phyloP scores from a whole-genome alignment of 306 rosid species.

The Dalbergia cultrata region DNA sequence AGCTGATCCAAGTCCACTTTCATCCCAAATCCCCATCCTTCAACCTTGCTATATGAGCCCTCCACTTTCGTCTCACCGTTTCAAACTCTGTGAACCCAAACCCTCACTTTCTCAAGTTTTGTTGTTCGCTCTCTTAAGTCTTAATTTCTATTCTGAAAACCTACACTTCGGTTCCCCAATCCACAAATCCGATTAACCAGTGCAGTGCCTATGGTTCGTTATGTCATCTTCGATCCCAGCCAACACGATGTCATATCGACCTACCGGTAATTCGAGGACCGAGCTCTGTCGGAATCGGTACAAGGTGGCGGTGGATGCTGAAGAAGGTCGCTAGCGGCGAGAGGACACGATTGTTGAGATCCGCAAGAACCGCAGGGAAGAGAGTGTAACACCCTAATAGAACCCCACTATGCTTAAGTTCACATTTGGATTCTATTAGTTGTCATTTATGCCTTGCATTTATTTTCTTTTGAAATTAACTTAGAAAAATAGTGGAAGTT shows the following conservation, averaged over 20 bases:
- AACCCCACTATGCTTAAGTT: too few relatives aligned
- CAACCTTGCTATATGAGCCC: constrained; percentile 32
- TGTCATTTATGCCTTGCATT: too few relatives aligned
- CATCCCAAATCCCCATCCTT: not conserved
- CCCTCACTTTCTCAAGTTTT: constrained; percentile 19
- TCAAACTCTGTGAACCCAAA: constrained; percentile 34
- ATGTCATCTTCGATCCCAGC: not conserved
- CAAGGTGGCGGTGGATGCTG: constrained; percentile 93
- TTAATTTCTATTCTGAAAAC: not conserved
- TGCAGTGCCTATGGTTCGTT: not conserved
- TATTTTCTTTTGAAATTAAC: too few relatives aligned
- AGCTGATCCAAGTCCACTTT: constrained; percentile 59
- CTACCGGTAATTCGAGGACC: constrained; percentile 61
- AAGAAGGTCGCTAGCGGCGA: constrained; percentile 85
- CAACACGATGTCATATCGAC: constrained; percentile 78
- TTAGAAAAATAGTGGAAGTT: too few relatives aligned
- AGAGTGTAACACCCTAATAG: too few relatives aligned
- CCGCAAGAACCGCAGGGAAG: constrained; percentile 84
- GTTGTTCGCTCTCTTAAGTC: constrained; percentile 7
- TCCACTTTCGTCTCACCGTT: not conserved
- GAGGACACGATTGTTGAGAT: constrained; percentile 93
- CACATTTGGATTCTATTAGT: too few relatives aligned
- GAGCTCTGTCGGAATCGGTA: constrained; percentile 90
- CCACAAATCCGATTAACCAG: not conserved
- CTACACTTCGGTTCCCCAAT: constrained; percentile 22